phyloP scores from a whole-genome alignment of 2,329 filamentous ascomycete genomes.

The Blastomyces silverae region DNA sequence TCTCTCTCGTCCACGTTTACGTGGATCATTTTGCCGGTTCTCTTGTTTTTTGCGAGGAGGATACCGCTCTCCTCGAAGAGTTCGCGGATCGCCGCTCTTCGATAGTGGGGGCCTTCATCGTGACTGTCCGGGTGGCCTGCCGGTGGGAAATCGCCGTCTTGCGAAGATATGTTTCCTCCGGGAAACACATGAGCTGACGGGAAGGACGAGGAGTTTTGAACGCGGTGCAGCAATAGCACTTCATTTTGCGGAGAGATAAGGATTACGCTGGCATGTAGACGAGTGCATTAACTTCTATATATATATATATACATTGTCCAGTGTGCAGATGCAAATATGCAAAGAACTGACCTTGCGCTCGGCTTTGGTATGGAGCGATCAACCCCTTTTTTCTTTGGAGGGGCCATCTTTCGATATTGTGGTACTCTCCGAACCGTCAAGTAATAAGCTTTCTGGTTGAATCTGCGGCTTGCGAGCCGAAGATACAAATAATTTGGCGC shows the following conservation, averaged over 20 bases:
- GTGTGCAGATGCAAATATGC: neutral
- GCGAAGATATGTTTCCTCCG: slow-evolving; percentile 69
- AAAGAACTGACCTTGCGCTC: slow-evolving; percentile 52
- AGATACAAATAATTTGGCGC: neutral
- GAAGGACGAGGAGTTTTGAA: slow-evolving; percentile 74
- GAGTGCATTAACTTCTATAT: neutral
- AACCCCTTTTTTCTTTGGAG: slow-evolving; percentile 16
- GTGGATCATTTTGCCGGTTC: slow-evolving; percentile 50
- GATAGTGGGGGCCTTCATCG: slow-evolving; percentile 63
- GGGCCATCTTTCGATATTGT: slow-evolving; percentile 22
- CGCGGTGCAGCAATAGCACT: slow-evolving; percentile 78
- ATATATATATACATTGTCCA: neutral
- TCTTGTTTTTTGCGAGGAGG: slow-evolving; percentile 55
- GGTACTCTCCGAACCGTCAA: slow-evolving; percentile 20
- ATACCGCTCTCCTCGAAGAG: slow-evolving; percentile 95
- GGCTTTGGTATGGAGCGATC: slow-evolving; percentile 48
- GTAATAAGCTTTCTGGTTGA: slow-evolving; percentile 6
- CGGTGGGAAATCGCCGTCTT: slow-evolving; percentile 60
- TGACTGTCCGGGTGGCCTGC: slow-evolving; percentile 54
- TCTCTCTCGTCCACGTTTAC: slow-evolving; percentile 56
- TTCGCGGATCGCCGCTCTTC: slow-evolving; percentile 79
- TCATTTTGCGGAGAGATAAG: slow-evolving; percentile 81
- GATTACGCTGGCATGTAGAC: slow-evolving; percentile 55
- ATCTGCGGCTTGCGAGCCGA: neutral
- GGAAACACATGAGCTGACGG: slow-evolving; percentile 93